Conservation (phyloP, 2,329 filamentous ascomycete genomes). For the Aspergillus brunneoviolaceus region DNA sequence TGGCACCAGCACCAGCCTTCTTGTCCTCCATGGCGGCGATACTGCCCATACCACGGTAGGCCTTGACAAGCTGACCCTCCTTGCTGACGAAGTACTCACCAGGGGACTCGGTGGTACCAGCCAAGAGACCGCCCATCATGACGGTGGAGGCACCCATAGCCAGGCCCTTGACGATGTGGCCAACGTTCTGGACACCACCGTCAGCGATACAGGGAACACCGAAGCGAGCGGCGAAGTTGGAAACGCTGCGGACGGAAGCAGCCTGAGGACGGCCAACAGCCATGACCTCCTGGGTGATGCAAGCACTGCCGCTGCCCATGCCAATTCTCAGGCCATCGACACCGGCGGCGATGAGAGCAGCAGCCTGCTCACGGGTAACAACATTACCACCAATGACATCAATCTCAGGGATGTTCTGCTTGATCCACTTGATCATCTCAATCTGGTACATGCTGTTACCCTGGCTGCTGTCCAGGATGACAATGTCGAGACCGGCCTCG, state of each 20-base stretch:
- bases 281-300: constrained; percentile 99
- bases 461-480: constrained; percentile 93
- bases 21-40: constrained; percentile 99
- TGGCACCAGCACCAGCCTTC: constrained; percentile 76
- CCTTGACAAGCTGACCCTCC: constrained; percentile 97
- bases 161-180: constrained; percentile 98
- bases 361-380: constrained; percentile 95
- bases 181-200: constrained; percentile 96
- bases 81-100: constrained; percentile 95
- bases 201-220: constrained; percentile 98
- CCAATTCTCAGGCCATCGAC: constrained; percentile 96
- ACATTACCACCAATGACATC: constrained; percentile 99
- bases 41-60: constrained; percentile 97
- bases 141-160: constrained; percentile 90
- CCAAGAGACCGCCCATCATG: constrained; percentile 99
- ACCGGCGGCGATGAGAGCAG: constrained; percentile 84
- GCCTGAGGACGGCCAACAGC: constrained; percentile 96
- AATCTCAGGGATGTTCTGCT: constrained; percentile 77
- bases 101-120: constrained; percentile 95
- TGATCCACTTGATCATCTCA: constrained; percentile 96
- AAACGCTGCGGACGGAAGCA: constrained; percentile 85
- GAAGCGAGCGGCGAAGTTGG: constrained; percentile 84
- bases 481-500: constrained; percentile 91
- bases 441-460: constrained; percentile 99
- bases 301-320: constrained; percentile 97